Conservation (phyloP, 345 rosid genomes). For the Dipteronia dyeriana region DNA sequence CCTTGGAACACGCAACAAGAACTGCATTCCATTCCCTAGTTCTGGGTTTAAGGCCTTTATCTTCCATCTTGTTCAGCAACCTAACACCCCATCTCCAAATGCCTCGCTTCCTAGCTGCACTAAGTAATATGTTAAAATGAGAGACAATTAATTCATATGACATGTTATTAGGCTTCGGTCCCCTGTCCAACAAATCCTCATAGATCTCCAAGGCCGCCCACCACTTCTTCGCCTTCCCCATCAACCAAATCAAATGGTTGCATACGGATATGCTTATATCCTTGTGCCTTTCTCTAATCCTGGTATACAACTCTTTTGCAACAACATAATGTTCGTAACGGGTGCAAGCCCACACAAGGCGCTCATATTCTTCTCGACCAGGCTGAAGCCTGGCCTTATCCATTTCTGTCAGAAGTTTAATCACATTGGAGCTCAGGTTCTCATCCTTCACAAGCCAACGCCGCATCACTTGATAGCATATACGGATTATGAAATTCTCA, state of each 20-base stretch:
- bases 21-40: conserved; percentile 83
- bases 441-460: conserved; percentile 71
- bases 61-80: conserved; percentile 85
- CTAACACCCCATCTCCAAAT: conserved; percentile 90
- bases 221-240: conserved; percentile 97
- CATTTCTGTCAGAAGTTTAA: conserved; percentile 70
- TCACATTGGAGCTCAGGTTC: conserved; percentile 50
- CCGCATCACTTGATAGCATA: conserved; percentile 85
- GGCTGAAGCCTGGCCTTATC: conserved; percentile 59
- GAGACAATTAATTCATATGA: conserved; percentile 71
- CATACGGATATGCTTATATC: conserved; percentile 83
- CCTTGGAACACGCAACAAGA: conserved; percentile 91
- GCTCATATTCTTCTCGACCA: conserved; percentile 64
- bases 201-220: conserved; percentile 96
- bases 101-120: conserved; percentile 78
- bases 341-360: conserved; percentile 91
- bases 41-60: conserved; percentile 80
- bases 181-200: conserved; percentile 83
- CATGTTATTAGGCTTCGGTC: conserved; percentile 82
- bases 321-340: conserved; percentile 71
- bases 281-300: conserved; percentile 60
- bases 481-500: conserved; percentile 60
- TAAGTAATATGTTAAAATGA: conserved; percentile 69
- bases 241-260: conserved; percentile 92
- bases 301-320: conserved; percentile 69